Evolutionary conservation across 2,329 filamentous ascomycete species (phyloP).

Genomic region (Fusarium sp.): DNA sequence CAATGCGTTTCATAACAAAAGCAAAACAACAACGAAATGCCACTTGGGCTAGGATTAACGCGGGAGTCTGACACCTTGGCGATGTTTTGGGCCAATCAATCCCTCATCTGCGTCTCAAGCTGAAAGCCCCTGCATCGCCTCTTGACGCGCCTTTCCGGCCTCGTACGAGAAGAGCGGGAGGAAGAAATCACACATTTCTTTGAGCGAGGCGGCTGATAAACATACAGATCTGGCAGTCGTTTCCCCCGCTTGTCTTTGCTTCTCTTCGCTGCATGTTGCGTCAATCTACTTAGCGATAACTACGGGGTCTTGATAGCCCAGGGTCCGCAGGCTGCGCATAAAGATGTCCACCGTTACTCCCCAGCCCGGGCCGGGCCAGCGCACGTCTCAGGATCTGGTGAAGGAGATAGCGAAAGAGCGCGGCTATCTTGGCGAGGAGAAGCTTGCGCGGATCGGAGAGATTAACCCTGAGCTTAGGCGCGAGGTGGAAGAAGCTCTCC

Average conservation of each 20-base stretch:
- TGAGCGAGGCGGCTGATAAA: not conserved
- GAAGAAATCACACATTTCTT: not conserved
- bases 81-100: conserved; percentile 18
- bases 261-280: not conserved
- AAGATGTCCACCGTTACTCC: not conserved
- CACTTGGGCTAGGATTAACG: not conserved
- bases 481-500: conserved; percentile 36
- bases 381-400: conserved; percentile 26
- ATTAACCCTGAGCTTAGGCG: conserved; percentile 29
- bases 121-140: conserved; percentile 30
- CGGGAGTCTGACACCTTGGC: conserved; percentile 23
- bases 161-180: conserved; percentile 13
- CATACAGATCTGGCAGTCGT: not conserved
- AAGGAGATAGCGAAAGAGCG: conserved; percentile 36
- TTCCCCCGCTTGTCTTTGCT: not conserved
- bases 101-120: conserved; percentile 7
- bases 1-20: not conserved
- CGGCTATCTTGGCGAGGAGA: conserved; percentile 35
- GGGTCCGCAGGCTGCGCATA: conserved; percentile 7
- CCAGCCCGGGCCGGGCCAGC: not conserved
- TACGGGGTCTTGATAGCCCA: not conserved
- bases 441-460: conserved; percentile 26
- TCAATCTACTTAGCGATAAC: not conserved
- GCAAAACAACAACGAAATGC: not conserved
- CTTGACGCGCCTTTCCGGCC: conserved; percentile 3